A percentile compares a stretch with the other conserved stretches of the same genome.
phyloP scores from a whole-genome alignment of 2,329 filamentous ascomycete genomes.

The Pseudogymnoascus sp. region DNA sequence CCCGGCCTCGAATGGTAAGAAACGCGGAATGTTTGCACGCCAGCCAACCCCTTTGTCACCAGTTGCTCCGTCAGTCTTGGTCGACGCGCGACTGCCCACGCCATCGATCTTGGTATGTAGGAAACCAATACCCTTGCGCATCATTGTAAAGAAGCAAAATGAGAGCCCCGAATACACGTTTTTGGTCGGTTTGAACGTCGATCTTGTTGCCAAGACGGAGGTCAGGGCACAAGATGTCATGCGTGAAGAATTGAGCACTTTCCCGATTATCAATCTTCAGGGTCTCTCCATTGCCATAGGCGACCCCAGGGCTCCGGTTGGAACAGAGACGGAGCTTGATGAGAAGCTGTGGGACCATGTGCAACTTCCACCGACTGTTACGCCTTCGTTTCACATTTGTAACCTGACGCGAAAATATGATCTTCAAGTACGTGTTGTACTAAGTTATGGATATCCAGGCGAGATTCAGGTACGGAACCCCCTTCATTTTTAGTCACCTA shows the following conservation, averaged over 20 bases:
- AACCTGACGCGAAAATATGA: constrained; percentile 78
- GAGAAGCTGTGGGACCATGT: constrained; percentile 62
- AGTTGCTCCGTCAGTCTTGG: constrained; percentile 63
- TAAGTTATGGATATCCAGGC: constrained; percentile 60
- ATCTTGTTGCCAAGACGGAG: constrained; percentile 69
- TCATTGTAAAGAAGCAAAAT: constrained; percentile 70
- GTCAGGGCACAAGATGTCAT: constrained; percentile 69
- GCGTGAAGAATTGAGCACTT: constrained; percentile 61
- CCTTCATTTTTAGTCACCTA: neutral
- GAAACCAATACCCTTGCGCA: constrained; percentile 67
- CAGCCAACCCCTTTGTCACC: constrained; percentile 25
- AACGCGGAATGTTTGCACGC: constrained; percentile 25
- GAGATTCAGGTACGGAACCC: constrained; percentile 27
- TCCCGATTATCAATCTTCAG: constrained; percentile 63
- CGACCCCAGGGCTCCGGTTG: constrained; percentile 46
- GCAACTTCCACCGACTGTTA: constrained; percentile 73
- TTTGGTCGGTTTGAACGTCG: constrained; percentile 70
- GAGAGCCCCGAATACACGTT: constrained; percentile 61
- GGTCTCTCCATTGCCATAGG: constrained; percentile 66
- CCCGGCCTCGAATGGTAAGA: constrained; percentile 24
- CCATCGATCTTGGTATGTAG: constrained; percentile 87
- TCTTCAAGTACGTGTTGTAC: constrained; percentile 69
- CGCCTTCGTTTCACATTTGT: constrained; percentile 80
- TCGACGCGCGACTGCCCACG: constrained; percentile 70
- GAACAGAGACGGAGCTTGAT: constrained; percentile 62